These are phyloP conservation scores for Alternaria gansuensis DNA, from an alignment of 2,329 filamentous ascomycete genomes.

Conservation along the genomic window DNA sequence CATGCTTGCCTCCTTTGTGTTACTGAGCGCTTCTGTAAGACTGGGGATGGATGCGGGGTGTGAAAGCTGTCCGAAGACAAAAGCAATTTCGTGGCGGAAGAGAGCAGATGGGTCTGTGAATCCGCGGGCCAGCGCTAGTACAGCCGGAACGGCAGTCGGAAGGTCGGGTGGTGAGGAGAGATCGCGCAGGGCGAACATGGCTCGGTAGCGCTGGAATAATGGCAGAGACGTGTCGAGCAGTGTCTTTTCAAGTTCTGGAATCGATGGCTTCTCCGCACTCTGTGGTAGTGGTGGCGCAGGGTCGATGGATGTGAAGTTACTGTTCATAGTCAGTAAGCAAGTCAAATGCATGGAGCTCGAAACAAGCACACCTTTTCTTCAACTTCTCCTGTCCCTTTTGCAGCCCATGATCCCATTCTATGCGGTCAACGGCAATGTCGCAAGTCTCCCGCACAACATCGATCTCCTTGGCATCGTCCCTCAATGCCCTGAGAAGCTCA, in stretches of 20 bases:
- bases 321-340: slow-evolving; percentile 54
- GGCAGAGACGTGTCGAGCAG: slow-evolving; percentile 81
- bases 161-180: slow-evolving; percentile 92
- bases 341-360: background rate
- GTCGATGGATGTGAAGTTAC: slow-evolving; percentile 95
- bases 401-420: slow-evolving; percentile 81
- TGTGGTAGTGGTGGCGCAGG: slow-evolving; percentile 88
- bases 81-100: slow-evolving; percentile 97
- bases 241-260: slow-evolving; percentile 76
- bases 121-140: slow-evolving; percentile 84
- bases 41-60: slow-evolving; percentile 97
- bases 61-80: slow-evolving; percentile 95
- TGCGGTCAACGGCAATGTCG: slow-evolving; percentile 93
- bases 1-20: slow-evolving; percentile 89
- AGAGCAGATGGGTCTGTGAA: slow-evolving; percentile 87
- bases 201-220: slow-evolving; percentile 91
- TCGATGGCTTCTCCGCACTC: slow-evolving; percentile 67
- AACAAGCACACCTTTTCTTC: slow-evolving; percentile 72
- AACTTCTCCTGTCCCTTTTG: slow-evolving; percentile 74
- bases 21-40: slow-evolving; percentile 77
- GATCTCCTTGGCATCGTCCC: slow-evolving; percentile 78
- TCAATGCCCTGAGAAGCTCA: slow-evolving; percentile 74
- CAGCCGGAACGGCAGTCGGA: slow-evolving; percentile 85
- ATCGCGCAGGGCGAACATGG: slow-evolving; percentile 97
- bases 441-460: slow-evolving; percentile 92